Conservation (phyloP, 371 early-diverging fungal species). For the Actinomucor elegans region DNA sequence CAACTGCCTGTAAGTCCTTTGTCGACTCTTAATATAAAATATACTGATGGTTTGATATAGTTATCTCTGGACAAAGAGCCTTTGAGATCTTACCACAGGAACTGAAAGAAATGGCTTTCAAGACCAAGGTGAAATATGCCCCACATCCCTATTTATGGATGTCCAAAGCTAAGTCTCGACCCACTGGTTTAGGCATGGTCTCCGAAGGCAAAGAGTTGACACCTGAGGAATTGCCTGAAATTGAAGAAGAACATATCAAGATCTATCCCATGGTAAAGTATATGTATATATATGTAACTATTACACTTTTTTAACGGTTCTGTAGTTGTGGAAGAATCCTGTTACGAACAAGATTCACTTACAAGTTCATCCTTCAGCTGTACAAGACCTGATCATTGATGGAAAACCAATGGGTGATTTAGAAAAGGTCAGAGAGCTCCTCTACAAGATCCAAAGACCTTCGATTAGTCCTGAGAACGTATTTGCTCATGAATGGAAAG, state of each 20-base stretch:
- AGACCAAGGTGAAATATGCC: constrained; percentile 50
- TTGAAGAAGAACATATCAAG: constrained; percentile 42
- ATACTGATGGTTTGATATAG: constrained; percentile 9
- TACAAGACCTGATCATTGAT: constrained; percentile 50
- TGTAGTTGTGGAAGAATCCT: constrained; percentile 51
- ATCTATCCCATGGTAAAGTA: constrained; percentile 48
- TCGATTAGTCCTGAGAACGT: constrained; percentile 50
- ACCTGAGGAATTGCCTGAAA: constrained; percentile 37
- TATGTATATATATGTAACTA: neutral
- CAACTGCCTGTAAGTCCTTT: constrained; percentile 47
- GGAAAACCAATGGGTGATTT: constrained; percentile 49
- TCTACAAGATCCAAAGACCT: constrained; percentile 47
- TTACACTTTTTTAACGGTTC: neutral
- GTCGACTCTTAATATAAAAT: too few species aligned
- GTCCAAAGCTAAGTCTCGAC: constrained; percentile 41
- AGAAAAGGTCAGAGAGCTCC: constrained; percentile 42
- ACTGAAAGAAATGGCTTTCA: constrained; percentile 46
- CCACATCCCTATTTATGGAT: constrained; percentile 54
- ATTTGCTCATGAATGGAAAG: constrained; percentile 48
- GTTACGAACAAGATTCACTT: constrained; percentile 50
- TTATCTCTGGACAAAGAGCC: constrained; percentile 49
- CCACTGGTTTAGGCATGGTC: constrained; percentile 48
- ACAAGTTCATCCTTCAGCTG: constrained; percentile 50
- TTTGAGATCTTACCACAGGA: constrained; percentile 50
- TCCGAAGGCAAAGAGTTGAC: constrained; percentile 43